These are phyloP conservation scores for Myxozyma monticola DNA, from an alignment of 805 yeast genomes.

Conservation along the genomic window DNA sequence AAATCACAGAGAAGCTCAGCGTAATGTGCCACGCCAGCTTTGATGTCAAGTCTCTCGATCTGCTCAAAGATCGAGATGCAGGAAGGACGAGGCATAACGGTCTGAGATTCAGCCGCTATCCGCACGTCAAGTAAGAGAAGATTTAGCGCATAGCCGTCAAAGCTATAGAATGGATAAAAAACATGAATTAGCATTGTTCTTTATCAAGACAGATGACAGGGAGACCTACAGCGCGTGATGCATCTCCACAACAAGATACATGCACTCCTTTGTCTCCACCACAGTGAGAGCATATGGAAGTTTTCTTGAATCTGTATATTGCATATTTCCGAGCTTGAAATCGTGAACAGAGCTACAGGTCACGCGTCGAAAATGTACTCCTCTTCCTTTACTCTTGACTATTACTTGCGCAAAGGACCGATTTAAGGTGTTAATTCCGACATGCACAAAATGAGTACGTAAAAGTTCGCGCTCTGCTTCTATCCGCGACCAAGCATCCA, in stretches of 20 bases:
- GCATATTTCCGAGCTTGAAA: too few relatives aligned
- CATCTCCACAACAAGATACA: conserved; percentile 11
- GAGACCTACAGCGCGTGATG: conserved; percentile 28
- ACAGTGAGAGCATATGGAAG: conserved; percentile 8
- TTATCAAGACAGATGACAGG: too few relatives aligned
- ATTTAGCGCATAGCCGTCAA: conserved; percentile 25
- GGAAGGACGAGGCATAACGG: conserved; percentile 5
- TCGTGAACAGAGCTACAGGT: too few relatives aligned
- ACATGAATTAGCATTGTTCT: too few relatives aligned
- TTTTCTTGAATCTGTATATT: not conserved
- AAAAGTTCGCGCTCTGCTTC: conserved; percentile 12
- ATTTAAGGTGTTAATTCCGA: conserved; percentile 5
- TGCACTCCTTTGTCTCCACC: not conserved
- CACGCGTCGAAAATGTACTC: not conserved
- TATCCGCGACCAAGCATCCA: conserved; percentile 8
- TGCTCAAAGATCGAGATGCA: not conserved
- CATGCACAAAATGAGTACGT: conserved; percentile 26
- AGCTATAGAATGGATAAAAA: conserved; percentile 6
- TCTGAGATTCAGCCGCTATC: not conserved
- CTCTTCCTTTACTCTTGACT: not conserved
- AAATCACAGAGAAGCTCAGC: not conserved
- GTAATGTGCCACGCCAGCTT: conserved; percentile 2
- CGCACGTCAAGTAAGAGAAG: conserved; percentile 16
- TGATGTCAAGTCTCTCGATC: conserved; percentile 5
- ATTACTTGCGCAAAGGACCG: conserved; percentile 25